Percentiles rank a stretch among this genome's conserved stretches.
Conservation (phyloP, 345 rosid genomes). For the Linum usitatissimum region DNA sequence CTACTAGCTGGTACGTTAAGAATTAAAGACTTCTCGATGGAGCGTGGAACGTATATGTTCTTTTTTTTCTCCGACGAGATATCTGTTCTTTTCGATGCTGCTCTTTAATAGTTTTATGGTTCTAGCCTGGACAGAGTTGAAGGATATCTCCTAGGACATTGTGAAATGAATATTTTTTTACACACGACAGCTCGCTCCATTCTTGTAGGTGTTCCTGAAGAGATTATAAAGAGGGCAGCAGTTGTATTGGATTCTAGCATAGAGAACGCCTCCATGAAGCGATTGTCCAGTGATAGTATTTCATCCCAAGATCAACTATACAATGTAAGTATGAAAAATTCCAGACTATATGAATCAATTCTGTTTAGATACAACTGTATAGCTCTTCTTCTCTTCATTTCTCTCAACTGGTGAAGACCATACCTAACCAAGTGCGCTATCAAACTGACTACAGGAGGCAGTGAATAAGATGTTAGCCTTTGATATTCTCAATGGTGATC, state of each 20-base stretch:
- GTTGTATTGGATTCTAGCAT: conserved; percentile 40
- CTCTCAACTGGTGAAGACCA: too few species aligned
- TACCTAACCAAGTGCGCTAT: not conserved
- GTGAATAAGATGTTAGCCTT: conserved; percentile 57
- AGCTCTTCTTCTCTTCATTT: too few species aligned
- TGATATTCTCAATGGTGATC: conserved; percentile 46
- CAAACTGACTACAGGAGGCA: conserved; percentile 40
- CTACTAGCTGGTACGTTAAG: conserved; percentile 54
- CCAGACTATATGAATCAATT: conserved; percentile 6
- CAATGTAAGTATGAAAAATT: conserved; percentile 30
- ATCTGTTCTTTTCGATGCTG: too few species aligned
- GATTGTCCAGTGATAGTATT: conserved; percentile 45
- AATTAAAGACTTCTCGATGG: not conserved
- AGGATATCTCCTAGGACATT: not conserved
- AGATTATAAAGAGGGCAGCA: conserved; percentile 74
- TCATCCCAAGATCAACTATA: conserved; percentile 53
- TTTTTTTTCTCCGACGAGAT: too few species aligned
- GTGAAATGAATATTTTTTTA: not conserved
- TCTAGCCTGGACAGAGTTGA: not conserved
- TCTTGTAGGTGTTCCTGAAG: conserved; percentile 63
- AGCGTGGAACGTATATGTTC: too few species aligned
- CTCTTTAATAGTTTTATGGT: not conserved
- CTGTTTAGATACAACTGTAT: not conserved
- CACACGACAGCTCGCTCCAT: too few species aligned
- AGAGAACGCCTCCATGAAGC: conserved; percentile 36